Conservation (phyloP, 2,329 filamentous ascomycete species). For the Pyrenochaeta sp. region DNA sequence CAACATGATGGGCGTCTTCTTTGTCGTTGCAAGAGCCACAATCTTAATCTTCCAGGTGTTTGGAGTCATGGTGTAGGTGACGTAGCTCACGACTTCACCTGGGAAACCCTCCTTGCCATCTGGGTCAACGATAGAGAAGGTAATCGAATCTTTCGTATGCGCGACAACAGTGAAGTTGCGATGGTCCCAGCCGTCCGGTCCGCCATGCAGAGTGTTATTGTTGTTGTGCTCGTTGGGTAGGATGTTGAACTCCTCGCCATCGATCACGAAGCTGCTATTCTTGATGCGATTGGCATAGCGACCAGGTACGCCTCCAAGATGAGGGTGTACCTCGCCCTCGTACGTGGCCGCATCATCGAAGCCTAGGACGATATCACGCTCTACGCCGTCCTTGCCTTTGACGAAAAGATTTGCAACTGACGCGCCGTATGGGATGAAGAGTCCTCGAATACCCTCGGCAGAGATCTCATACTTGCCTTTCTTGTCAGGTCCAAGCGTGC, state of each 20-base stretch:
- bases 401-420: slow-evolving; percentile 76
- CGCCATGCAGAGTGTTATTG: slow-evolving; percentile 72
- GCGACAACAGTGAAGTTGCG: slow-evolving; percentile 80
- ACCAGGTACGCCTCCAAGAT: slow-evolving; percentile 77
- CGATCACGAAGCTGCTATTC: slow-evolving; percentile 76
- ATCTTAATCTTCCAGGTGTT: slow-evolving; percentile 78
- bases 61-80: slow-evolving; percentile 75
- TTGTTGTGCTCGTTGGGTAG: slow-evolving; percentile 66
- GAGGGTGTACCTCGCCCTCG: slow-evolving; percentile 70
- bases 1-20: slow-evolving; percentile 85
- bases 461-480: slow-evolving; percentile 75
- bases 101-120: slow-evolving; percentile 81
- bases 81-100: slow-evolving; percentile 75
- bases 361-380: slow-evolving; percentile 75
- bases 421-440: slow-evolving; percentile 79
- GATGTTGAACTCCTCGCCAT: slow-evolving; percentile 68
- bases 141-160: slow-evolving; percentile 72
- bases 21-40: slow-evolving; percentile 73
- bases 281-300: slow-evolving; percentile 84
- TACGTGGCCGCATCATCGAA: slow-evolving; percentile 82
- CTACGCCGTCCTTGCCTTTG: slow-evolving; percentile 72
- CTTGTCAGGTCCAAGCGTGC: slow-evolving; percentile 39
- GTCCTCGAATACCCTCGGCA: slow-evolving; percentile 70
- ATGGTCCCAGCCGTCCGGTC: slow-evolving; percentile 76
- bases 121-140: slow-evolving; percentile 76